phyloP scores from a whole-genome alignment of 805 yeast species.

The Pichia eremophila region DNA sequence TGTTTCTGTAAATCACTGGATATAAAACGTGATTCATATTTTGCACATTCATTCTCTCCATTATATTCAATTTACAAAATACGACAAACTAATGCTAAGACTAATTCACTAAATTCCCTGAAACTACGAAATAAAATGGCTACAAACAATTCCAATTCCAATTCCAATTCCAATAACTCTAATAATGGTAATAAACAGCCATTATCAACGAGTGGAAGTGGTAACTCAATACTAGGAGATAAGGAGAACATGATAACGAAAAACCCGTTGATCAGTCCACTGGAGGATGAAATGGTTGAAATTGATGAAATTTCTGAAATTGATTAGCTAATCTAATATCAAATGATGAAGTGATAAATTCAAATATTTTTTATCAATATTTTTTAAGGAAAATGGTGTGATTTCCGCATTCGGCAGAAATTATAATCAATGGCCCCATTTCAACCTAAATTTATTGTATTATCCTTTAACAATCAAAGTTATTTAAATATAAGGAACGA shows the following conservation, averaged over 20 bases:
- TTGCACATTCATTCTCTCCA: background rate
- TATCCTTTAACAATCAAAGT: too few species aligned
- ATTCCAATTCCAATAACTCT: too few species aligned
- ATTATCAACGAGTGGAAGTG: too few species aligned
- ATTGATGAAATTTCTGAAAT: background rate
- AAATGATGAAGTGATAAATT: background rate
- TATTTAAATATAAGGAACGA: too few species aligned
- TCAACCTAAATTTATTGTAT: background rate
- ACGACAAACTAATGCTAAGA: background rate
- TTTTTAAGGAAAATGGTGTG: background rate
- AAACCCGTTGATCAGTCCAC: too few species aligned
- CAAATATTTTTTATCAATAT: too few species aligned
- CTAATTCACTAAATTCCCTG: background rate
- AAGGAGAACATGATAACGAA: too few species aligned
- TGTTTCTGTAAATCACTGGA: constrained; percentile 15
- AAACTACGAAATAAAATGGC: background rate
- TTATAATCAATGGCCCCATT: background rate
- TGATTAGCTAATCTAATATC: background rate
- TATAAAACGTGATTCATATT: background rate
- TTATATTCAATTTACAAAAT: constrained; percentile 10
- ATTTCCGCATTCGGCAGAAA: background rate
- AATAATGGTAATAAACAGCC: too few species aligned
- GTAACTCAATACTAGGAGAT: too few species aligned
- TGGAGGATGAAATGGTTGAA: too few species aligned
- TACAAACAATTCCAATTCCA: background rate